Base-by-base conservation (phyloP, 2,329 filamentous ascomycete genomes). In the Microsporum ferrugineum region DNA sequence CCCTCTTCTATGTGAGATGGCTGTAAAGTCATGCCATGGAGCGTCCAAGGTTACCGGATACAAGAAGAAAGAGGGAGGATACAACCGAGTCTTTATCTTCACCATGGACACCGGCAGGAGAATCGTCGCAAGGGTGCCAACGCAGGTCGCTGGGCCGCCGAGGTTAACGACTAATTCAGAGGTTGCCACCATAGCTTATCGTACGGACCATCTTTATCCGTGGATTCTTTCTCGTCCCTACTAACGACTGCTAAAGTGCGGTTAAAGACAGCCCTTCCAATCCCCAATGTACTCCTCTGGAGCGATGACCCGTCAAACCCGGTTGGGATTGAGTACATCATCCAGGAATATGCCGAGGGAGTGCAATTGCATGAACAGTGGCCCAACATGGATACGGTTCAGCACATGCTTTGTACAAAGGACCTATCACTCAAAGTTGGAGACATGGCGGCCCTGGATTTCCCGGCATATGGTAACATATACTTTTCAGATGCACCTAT, bases 391-490 rank as follows among this genome's bases (percentile, higher is more conserved):
- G 64, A 68, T 60, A 41, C 66, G 2, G 60, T 65, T 45, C 67
- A 75, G 58, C 69, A 73, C 64, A 72, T 74, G 63, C 63, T 64
- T 2, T 75, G 71, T 53, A 70, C 71, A 2, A 66, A 73, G 49
- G 57, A 59, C 5, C 66, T 75, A 29, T 70, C 61, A 47, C 62
- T 68, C 12, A 66, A 63, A 39, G 65, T 74, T 1, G 65, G 66
- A 63, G 66, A 75, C 41, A 64, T 74, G 58, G 67, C 68, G 23
- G 59, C 68, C 27, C 41, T 73, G 62, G 60, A 72, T 38, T 76
- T 76, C 60, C 72, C 73, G 23, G 73, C 71, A 0, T 76, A 73
- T 66, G 72, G 74, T 0, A 76, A 71, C 63, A 64, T 76, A 33
- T 73, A 73, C 58, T 72, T 72, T 58, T 55, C 68, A 17, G 64